Base-by-base conservation (phyloP, 2,329 filamentous ascomycete genomes). In the Phaeoacremonium minimum region DNA sequence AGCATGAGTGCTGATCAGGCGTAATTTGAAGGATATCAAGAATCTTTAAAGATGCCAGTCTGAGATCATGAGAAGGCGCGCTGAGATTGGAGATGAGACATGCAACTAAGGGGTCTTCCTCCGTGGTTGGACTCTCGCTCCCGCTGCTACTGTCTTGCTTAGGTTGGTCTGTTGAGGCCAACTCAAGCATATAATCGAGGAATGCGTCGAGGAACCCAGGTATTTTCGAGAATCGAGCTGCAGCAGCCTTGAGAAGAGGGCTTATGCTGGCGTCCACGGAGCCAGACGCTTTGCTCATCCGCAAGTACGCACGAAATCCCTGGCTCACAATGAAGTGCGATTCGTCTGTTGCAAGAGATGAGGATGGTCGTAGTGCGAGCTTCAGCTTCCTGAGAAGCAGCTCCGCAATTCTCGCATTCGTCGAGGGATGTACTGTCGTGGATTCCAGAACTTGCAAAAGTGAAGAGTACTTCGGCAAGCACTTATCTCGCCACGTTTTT, bases 281-380 rank as follows among this genome's bases (percentile, higher is more conserved):
- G 2, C 68, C 73, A n/a, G 75, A 66, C 4, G 72, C 68, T 42
- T 70, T 73, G 35, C 73, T 78, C 70, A 87, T 79, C 33, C 76
- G 70, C 17, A 87, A 68, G 48, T 89, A 87, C 5, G 83, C 77
- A 40, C 77, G 77, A 51, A 93, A 87, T 1, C 85, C 87, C 46
- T 81, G 80, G 8, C 84, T 85, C 39, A 83, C 71, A 33, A 87
- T 85, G 46, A 93, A 88, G 22, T 77, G 71, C n/a, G 79, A 75
- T 52, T 83, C 75, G 43, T 83, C 74, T 4, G 75, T 77, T 3
- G 72, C 69, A 35, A 79, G 60, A 9, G 72, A 69, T 6, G 73
- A 73, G 2, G 77, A 77, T 7, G 80, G 77, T 15, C 76, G 67
- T 30, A 87, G 61, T 0, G 82, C 79, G 16, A 82, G 69, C 47